Evolutionary conservation across 164 flowering plant species (phyloP), one percentile per base, ranked within the genome.

Genomic region (Stephania yunnanensis): DNA sequence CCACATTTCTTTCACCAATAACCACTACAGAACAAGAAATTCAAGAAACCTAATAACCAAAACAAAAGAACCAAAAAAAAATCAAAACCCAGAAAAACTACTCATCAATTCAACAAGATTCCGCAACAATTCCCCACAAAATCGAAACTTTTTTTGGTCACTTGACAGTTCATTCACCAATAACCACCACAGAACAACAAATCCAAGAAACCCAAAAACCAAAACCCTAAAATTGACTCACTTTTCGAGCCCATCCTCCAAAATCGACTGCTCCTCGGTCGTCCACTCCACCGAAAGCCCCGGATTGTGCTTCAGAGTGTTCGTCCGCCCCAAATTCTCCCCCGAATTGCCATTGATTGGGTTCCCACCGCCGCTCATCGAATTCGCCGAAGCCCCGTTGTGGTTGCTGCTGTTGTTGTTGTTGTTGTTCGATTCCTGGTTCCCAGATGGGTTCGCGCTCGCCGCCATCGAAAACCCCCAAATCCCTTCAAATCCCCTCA

Each of bases 211-310:
- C 4, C 64, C 64, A 17, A 61, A 61, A 1, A n/a, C 6, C 25
- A 36, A n/a, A 72, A 30, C 30, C 65, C 19, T 52, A 6, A 71
- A 71, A 72, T 25, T 7, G 5, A 79, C 90, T 84, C 73, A 90
- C 94, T 78, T 81, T 64, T 50, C 15, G 10, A 90, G 85, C 5
- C 86, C 87, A 0, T 86, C 88, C 9, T 90, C 91, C 29, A 90
- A 82, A 46, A 85, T 78, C 4, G 81, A 65, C 76, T 90, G 90
- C 82, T 90, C 94, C 4, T 86, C 89, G 0, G 82, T 7, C 9
- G 85, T 79, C 94, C 94, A 90, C 61, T 87, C 84, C n/a, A 61
- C 68, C 25, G 89, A 77, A 31, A 87, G 80, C n/a, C 90, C 90
- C 0, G 89, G 91, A 66, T 85, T 84, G 68, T 89, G 87, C 83